Base-by-base conservation (phyloP, 2,329 filamentous ascomycete species). In the Rhexocercosporidium sp. region DNA sequence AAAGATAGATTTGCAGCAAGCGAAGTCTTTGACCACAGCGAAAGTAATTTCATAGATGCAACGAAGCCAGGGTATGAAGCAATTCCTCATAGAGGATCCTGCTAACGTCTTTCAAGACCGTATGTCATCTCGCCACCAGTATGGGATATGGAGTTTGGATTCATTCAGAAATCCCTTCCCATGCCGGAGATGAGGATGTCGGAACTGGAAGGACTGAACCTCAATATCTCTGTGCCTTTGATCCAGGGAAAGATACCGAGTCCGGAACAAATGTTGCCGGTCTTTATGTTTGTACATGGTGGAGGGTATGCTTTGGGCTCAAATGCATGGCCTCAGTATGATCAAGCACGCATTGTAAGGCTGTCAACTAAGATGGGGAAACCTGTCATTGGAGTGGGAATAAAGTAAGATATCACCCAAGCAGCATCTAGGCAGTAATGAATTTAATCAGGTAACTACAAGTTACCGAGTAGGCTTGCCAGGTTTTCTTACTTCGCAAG, bases 261-360 rank as follows among this genome's bases (percentile, higher is more conserved):
- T 34, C 0, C 59, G 39, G 0, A 64, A 4, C 74, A 75, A 14
- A 79, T 79, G 6, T 75, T 86, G 1, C 85, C 85, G 0, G 84
- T 86, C 0, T 78, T 86, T 46, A 79, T 84, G 1, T 85, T 85
- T 69, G 79, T 87, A 4, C 84, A 87, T 66, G 85, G 85, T 0
- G 84, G 85, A 12, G 85, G 82, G 0, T 82, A 84, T 59, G 75
- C 77, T 2, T 78, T 82, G 2, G 85, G 84, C 2, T 82, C 82
- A 3, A 83, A 81, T 49, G 84, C 80, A 51, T 87, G 83, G 79
- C 85, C 84, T 0, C 82, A 86, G 44, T 85, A 83, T 69, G 81
- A 86, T 67, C 75, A 81, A 22, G 75, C 75, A 5, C 74, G 79
- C 0, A 68, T 87, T 5, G 82, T 85, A 3, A 79, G 79, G 67